Conservation (phyloP, 129 eudicot species). For the Cynara cardunculus region DNA sequence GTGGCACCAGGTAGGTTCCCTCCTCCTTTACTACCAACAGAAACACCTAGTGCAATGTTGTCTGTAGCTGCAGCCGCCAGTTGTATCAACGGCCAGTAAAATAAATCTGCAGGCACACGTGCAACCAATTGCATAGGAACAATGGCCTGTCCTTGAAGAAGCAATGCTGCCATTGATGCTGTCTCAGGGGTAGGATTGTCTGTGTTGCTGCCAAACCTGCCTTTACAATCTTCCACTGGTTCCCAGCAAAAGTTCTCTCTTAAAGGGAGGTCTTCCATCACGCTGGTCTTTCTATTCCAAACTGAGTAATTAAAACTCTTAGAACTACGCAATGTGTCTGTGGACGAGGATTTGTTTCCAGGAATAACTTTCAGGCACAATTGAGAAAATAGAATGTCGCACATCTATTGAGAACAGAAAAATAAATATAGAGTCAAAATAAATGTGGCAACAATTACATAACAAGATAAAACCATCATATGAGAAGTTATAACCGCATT, state of each 20-base stretch:
- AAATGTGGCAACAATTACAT: background rate
- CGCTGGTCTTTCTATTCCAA: constrained; percentile 36
- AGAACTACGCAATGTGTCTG: constrained; percentile 43
- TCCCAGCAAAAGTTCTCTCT: constrained; percentile 47
- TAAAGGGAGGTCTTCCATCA: constrained; percentile 40
- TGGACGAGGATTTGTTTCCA: constrained; percentile 40
- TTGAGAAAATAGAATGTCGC: constrained; percentile 91
- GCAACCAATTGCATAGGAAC: constrained; percentile 98
- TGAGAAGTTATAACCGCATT: background rate
- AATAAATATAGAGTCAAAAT: constrained; percentile 9
- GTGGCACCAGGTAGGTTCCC: constrained; percentile 98
- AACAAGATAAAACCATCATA: background rate
- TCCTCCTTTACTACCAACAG: constrained; percentile 99
- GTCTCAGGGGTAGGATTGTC: constrained; percentile 53
- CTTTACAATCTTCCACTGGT: constrained; percentile 39
- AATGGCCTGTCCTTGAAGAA: constrained; percentile 91
- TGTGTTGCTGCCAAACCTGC: constrained; percentile 34
- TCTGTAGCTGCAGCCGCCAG: constrained; percentile 97
- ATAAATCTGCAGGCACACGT: constrained; percentile 85
- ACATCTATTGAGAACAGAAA: constrained; percentile 59
- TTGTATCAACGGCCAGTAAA: constrained; percentile 98
- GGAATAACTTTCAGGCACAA: constrained; percentile 88
- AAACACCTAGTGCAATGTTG: constrained; percentile 95
- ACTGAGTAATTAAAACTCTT: constrained; percentile 48
- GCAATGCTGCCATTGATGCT: constrained; percentile 91